A percentile compares a stretch with the other conserved stretches of the same genome.
These are phyloP conservation scores for Heliamphora pulchella DNA, from an alignment of 179 eudicot species.

Conservation along the genomic window DNA sequence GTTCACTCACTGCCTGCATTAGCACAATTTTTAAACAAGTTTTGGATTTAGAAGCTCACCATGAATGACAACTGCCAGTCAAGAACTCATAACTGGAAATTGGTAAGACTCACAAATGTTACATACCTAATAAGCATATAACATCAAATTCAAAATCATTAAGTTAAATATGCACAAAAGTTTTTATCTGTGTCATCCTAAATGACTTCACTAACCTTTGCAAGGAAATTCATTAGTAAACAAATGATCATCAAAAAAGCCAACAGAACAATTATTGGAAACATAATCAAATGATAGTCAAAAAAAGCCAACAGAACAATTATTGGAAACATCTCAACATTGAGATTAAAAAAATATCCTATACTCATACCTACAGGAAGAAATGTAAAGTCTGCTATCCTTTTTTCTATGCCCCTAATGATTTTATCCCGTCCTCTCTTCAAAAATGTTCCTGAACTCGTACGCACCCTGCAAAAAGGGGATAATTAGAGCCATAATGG, in stretches of 20 bases:
- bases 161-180: neutral
- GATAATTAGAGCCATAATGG: neutral
- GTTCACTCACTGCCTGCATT: neutral
- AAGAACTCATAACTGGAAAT: too few species aligned
- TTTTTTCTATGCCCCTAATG: slow-evolving; percentile 66
- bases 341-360: neutral
- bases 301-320: neutral
- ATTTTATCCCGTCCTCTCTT: slow-evolving; percentile 78
- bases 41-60: neutral
- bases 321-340: neutral
- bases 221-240: neutral
- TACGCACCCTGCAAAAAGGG: slow-evolving; percentile 61
- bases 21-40: neutral
- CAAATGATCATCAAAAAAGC: neutral
- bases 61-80: neutral
- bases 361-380: slow-evolving; percentile 73
- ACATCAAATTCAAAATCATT: neutral
- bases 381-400: slow-evolving; percentile 80
- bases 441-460: slow-evolving; percentile 90
- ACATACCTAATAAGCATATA: neutral
- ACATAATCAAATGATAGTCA: neutral
- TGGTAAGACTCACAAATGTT: neutral
- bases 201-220: neutral
- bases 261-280: neutral
- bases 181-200: neutral